Evolutionary conservation across 1,284 basidiomycete species (phyloP).

Genomic region (Cryptococcus sp.): DNA sequence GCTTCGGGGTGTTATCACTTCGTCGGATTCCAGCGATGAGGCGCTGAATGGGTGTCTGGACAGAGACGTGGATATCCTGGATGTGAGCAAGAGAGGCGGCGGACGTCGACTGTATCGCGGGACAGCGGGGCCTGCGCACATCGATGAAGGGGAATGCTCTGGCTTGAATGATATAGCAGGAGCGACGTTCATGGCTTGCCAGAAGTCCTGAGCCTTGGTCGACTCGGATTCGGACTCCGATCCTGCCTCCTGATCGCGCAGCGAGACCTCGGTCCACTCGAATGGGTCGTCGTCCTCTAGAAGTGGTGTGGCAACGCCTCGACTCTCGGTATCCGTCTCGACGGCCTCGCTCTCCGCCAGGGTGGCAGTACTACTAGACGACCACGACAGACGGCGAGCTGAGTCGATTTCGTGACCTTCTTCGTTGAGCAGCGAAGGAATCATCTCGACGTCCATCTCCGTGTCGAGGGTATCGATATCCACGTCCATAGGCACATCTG

Average conservation of each 20-base stretch:
- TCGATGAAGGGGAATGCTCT: no score
- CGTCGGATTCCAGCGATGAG: constrained; percentile 12
- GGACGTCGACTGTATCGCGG: constrained; percentile 8
- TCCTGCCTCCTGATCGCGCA: constrained; percentile 1
- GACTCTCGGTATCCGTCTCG: constrained; percentile 7
- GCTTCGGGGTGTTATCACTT: constrained; percentile 3
- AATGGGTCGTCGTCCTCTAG: constrained; percentile 23
- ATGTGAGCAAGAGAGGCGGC: constrained; percentile 17
- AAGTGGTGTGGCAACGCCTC: constrained; percentile 15
- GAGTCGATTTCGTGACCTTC: not conserved
- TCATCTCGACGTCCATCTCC: constrained; percentile 14
- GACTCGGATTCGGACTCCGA: no score
- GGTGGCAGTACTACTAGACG: constrained; percentile 4
- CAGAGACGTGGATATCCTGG: constrained; percentile 10
- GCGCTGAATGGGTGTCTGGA: constrained; percentile 8
- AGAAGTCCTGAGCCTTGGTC: no score
- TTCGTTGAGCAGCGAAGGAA: constrained; percentile 3
- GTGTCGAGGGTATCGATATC: not conserved
- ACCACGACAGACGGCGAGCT: constrained; percentile 14
- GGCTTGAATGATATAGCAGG: no score
- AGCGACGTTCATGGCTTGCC: no score
- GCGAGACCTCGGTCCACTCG: not conserved
- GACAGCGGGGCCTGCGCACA: no score
- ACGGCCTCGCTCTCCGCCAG: constrained; percentile 5
- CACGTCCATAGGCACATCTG: not conserved